Evolutionary conservation across 192 early-diverging fungal species (phyloP).

Genomic region (Coemansia sp.): DNA sequence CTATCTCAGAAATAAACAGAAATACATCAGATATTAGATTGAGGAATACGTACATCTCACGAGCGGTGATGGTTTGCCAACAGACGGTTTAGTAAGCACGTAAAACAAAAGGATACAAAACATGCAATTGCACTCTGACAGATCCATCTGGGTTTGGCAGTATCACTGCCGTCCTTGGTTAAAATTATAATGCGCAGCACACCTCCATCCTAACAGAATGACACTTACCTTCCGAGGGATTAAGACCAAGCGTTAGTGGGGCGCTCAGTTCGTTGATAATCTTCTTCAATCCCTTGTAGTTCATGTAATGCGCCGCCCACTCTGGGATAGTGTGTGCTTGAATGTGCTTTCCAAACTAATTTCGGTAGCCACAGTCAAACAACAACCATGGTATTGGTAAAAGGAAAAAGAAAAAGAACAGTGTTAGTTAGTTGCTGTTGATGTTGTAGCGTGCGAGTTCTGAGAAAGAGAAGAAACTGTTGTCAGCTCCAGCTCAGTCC

Average conservation of each 20-base stretch:
- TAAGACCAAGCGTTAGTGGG: constrained; percentile 47
- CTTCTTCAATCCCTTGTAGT: constrained; percentile 98
- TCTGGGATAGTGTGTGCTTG: constrained; percentile 87
- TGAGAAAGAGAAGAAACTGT: background rate
- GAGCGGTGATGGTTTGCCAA: no score
- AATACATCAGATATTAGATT: no score
- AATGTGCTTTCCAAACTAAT: constrained; percentile 97
- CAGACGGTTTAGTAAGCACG: no score
- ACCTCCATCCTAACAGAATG: background rate
- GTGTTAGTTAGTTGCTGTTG: background rate
- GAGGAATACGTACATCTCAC: no score
- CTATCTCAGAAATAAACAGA: constrained; percentile 5
- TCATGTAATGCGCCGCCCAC: constrained; percentile 93
- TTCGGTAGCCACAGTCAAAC: background rate
- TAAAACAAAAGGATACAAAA: background rate
- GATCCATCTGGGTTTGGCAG: background rate
- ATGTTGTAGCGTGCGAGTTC: no score
- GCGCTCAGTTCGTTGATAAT: constrained; percentile 78
- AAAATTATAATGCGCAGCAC: background rate
- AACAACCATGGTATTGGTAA: background rate
- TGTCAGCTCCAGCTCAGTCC: background rate
- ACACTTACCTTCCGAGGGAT: constrained; percentile 36
- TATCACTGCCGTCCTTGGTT: background rate
- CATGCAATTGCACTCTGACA: background rate
- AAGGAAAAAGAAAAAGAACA: background rate